These are phyloP conservation scores for Pyrenophora graminea DNA, from an alignment of 2,329 filamentous ascomycete genomes.

Conservation along the genomic window DNA sequence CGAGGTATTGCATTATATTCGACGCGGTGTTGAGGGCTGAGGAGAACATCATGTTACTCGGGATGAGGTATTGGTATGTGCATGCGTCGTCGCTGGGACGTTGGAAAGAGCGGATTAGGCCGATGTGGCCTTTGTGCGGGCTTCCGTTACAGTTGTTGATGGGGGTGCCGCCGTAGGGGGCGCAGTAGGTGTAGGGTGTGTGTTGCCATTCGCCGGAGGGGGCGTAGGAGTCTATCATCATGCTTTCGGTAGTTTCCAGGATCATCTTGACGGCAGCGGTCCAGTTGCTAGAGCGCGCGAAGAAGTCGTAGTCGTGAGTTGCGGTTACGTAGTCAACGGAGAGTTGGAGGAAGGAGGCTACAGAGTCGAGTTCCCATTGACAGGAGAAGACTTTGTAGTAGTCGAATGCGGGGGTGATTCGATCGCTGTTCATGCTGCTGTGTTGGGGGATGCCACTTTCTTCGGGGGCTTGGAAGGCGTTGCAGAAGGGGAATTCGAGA, in stretches of 20 bases:
- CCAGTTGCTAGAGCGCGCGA: constrained; percentile 52
- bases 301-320: constrained; percentile 54
- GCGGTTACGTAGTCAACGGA: constrained; percentile 52
- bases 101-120: constrained; percentile 55
- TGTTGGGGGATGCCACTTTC: constrained; percentile 51
- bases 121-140: constrained; percentile 53
- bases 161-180: constrained; percentile 50
- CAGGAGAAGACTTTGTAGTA: constrained; percentile 55
- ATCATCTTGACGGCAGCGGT: constrained; percentile 50
- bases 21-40: constrained; percentile 61
- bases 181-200: constrained; percentile 53
- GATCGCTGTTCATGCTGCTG: constrained; percentile 46
- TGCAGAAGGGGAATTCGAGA: constrained; percentile 60
- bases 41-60: constrained; percentile 72
- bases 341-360: constrained; percentile 57
- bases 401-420: constrained; percentile 50
- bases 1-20: constrained; percentile 56
- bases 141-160: constrained; percentile 59
- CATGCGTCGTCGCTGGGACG: constrained; percentile 56
- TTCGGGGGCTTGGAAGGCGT: constrained; percentile 56
- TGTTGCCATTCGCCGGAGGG: constrained; percentile 49
- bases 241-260: constrained; percentile 50
- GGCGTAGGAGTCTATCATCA: constrained; percentile 55
- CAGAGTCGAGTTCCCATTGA: constrained; percentile 58
- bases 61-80: constrained; percentile 56